Percentiles rank a stretch among this genome's conserved stretches.
phyloP scores from a whole-genome alignment of 176 grass and related monocot genomes.

The Aegilops tauschii region DNA sequence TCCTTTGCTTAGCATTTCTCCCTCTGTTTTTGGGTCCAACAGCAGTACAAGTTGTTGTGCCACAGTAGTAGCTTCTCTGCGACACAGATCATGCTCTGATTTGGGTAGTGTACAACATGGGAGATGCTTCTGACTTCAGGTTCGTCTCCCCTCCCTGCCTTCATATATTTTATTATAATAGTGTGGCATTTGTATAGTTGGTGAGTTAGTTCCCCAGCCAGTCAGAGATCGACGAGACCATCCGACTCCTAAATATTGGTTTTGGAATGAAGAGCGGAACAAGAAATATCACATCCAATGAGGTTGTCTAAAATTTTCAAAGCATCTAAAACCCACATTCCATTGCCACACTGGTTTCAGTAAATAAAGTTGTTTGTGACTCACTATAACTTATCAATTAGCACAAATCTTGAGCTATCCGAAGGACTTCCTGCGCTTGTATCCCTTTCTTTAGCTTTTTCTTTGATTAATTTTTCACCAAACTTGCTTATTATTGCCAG shows the following conservation, averaged over 20 bases:
- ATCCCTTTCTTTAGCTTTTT: not conserved
- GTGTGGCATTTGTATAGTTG: not conserved
- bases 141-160: not conserved
- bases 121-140: not conserved
- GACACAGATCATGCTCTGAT: not conserved
- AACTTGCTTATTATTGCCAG: not conserved
- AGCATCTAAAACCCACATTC: not conserved
- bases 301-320: not conserved
- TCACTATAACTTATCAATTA: not conserved
- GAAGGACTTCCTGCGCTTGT: not conserved
- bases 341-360: not conserved
- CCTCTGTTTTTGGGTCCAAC: not conserved
- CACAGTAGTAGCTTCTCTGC: not conserved
- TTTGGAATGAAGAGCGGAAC: not conserved
- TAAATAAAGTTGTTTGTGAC: not conserved
- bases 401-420: not conserved
- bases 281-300: conserved; percentile 12
- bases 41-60: not conserved
- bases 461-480: not conserved
- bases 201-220: not conserved
- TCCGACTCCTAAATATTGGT: not conserved
- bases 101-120: not conserved
- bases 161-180: not conserved
- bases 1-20: not conserved
- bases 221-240: not conserved